phyloP scores from a whole-genome alignment of 306 rosid species.

The Fragaria vesca region DNA sequence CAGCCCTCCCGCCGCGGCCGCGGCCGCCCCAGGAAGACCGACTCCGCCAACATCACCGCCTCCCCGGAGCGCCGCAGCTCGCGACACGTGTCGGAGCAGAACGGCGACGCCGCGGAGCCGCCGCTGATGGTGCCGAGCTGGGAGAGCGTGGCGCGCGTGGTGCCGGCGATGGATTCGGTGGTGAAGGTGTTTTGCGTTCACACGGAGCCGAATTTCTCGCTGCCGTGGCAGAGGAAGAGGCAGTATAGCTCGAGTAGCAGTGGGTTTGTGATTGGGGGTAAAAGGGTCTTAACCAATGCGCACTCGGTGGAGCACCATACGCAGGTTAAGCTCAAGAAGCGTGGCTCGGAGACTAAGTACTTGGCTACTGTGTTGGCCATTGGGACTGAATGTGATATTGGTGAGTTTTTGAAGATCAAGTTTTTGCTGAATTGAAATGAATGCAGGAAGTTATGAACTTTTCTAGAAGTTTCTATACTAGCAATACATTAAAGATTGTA shows the following conservation, averaged over 20 bases:
- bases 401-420: not conserved
- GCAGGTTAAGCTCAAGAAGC: slow-evolving; percentile 81
- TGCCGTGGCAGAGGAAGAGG: slow-evolving; percentile 85
- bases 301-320: slow-evolving; percentile 83
- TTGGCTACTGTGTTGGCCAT: slow-evolving; percentile 82
- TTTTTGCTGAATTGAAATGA: not conserved
- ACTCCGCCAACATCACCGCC: slow-evolving; percentile 11
- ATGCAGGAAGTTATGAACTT: not conserved
- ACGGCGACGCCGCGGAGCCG: slow-evolving; percentile 42
- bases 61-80: slow-evolving; percentile 42
- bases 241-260: slow-evolving; percentile 78
- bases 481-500: not conserved
- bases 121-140: slow-evolving; percentile 31
- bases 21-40: slow-evolving; percentile 47
- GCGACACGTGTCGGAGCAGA: slow-evolving; percentile 36
- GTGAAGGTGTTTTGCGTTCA: slow-evolving; percentile 82
- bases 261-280: slow-evolving; percentile 64
- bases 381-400: slow-evolving; percentile 84
- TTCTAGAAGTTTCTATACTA: not conserved
- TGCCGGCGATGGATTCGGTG: slow-evolving; percentile 79
- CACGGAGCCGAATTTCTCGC: slow-evolving; percentile 77
- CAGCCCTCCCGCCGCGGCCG: slow-evolving; percentile 33
- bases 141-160: slow-evolving; percentile 48
- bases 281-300: slow-evolving; percentile 74
- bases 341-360: slow-evolving; percentile 81